Evolutionary conservation across 441 rosid species (phyloP), one percentile per base, ranked within the genome.

Genomic region (Pelargonium myrrhifolium): DNA sequence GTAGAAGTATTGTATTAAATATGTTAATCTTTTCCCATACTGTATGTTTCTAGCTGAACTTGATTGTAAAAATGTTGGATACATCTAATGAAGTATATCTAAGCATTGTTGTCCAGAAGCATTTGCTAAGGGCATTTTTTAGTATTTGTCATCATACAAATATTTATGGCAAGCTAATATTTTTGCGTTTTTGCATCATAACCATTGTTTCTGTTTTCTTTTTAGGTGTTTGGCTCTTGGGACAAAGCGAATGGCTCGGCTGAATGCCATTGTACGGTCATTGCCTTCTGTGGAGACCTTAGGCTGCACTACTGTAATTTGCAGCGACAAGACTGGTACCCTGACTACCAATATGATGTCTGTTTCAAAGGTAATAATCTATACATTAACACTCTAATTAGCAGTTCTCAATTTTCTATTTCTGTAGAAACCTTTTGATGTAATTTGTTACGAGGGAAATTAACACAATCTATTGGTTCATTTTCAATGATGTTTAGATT

Each of bases 291-390:
- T 92, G 31, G 99, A 94, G 83, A 94, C 99, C 56, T 81, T 92
- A 73, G 98, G 98, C 66, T 94, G 99, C 85, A 94, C 99, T 61
- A 92, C 99, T 68, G 99, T 94, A 71, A 94, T 94, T 73, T 94
- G 99, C 81, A 92, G 96, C 67, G 99, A 94, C 77, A 92, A 94
- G 80, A 94, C 99, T 66, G 99, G 99, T 76, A 94, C 98, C 71
- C 81, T 94, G 80, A 94, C 99, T 21, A 94, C 99, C 71, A 94
- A 90, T 72, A 94, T 94, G 99, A 94, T 94, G 98, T 92, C 99
- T 39, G 96, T 90, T 75, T 79, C 97, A 60, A 92, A 90, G 98
- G 99, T 94, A 67, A 78, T 76, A 66, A 68, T 71, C 67, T 67
- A 18, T n/a, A 10, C 26, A 5, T 28, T 26, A 28, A 26, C 24